Conservation (phyloP, 306 rosid genomes). For the Dryas octopetala region DNA sequence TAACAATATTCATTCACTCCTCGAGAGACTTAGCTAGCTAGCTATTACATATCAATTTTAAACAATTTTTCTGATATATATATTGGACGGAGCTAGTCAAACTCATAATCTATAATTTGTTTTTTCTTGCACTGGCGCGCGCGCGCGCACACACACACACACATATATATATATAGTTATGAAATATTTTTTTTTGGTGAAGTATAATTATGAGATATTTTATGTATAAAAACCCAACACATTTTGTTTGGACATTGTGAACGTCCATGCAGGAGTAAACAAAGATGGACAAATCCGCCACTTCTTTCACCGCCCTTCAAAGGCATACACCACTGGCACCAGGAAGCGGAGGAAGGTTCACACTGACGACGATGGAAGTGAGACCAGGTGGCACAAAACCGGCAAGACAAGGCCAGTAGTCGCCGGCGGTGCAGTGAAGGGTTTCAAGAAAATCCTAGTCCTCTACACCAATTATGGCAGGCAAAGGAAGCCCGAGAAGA, state of each 20-base stretch:
- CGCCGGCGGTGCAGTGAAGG: conserved; percentile 45
- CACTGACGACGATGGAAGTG: conserved; percentile 75
- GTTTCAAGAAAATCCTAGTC: conserved; percentile 87
- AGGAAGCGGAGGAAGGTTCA: conserved; percentile 91
- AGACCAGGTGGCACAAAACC: conserved; percentile 97
- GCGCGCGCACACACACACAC: too few relatives aligned
- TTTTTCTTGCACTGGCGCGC: too few relatives aligned
- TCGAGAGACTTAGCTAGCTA: too few relatives aligned
- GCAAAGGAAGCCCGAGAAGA: conserved; percentile 75
- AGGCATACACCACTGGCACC: conserved; percentile 91
- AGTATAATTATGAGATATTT: too few relatives aligned
- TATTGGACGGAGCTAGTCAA: too few relatives aligned
- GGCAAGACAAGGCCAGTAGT: conserved; percentile 78
- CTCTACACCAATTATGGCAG: conserved; percentile 85
- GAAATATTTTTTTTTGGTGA: too few relatives aligned
- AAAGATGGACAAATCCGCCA: conserved; percentile 87
- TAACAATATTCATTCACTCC: background rate
- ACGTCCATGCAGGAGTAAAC: conserved; percentile 60
- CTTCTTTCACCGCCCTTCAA: conserved; percentile 87
- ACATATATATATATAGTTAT: too few relatives aligned
- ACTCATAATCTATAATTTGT: too few relatives aligned
- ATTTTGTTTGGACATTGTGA: background rate
- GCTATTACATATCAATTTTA: too few relatives aligned
- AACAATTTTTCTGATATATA: too few relatives aligned
- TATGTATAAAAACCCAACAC: too few relatives aligned